Evolutionary conservation across 257 asterid genomes (phyloP).

Genomic region (Capsicum chinense): DNA sequence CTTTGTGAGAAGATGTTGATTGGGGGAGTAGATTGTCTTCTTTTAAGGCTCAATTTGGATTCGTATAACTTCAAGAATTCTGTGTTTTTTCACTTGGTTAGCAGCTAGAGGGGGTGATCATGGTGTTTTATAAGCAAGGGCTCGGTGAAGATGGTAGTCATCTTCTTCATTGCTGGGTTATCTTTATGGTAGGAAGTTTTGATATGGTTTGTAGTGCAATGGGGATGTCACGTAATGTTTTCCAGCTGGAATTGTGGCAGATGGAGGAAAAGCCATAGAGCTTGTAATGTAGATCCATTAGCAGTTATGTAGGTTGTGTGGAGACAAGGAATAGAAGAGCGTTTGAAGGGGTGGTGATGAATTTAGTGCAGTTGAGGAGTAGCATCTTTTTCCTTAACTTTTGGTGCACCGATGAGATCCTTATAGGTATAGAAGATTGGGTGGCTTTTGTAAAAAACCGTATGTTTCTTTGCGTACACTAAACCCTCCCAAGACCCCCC

Average conservation of each 20-base stretch:
- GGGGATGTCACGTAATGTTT: not conserved
- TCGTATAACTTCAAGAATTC: not conserved
- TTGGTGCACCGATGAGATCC: slow-evolving; percentile 11
- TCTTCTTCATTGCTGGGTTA: not conserved
- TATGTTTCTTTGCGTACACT: not conserved
- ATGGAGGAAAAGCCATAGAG: not conserved
- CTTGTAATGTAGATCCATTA: not conserved
- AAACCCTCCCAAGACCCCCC: too few relatives aligned
- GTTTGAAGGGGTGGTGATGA: not conserved
- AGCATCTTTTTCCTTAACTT: not conserved
- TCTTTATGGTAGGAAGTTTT: not conserved
- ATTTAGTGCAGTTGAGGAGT: not conserved
- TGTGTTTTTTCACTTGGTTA: not conserved
- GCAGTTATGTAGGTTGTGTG: slow-evolving; percentile 13
- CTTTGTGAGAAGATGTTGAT: not conserved
- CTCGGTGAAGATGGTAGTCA: not conserved
- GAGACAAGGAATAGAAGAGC: slow-evolving; percentile 4
- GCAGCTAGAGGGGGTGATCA: not conserved
- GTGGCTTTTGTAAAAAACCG: not conserved
- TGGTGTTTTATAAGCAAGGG: not conserved
- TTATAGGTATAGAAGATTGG: not conserved
- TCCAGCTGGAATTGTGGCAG: not conserved
- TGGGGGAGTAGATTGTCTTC: not conserved
- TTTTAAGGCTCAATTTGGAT: not conserved
- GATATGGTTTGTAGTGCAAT: not conserved